Evolutionary conservation across 2,329 filamentous ascomycete species (phyloP).

Genomic region (Aspergillus jensenii): DNA sequence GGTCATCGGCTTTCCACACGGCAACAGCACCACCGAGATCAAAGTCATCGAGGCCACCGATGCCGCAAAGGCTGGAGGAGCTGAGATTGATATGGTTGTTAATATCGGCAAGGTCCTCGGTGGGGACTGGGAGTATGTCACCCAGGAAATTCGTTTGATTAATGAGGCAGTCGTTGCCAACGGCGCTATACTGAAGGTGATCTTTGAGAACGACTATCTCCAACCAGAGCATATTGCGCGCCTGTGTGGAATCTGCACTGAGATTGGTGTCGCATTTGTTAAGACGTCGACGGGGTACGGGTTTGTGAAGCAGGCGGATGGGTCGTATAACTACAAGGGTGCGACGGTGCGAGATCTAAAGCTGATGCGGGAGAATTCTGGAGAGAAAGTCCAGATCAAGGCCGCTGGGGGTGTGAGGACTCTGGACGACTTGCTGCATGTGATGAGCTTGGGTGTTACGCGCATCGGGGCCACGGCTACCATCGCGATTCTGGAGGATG

Average conservation of each 20-base stretch:
- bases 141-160: constrained; percentile 24
- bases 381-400: constrained; percentile 54
- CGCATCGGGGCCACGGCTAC: constrained; percentile 24
- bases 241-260: no score
- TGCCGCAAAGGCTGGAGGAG: no score
- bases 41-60: constrained; percentile 42
- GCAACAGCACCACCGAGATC: constrained; percentile 54
- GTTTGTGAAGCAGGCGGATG: no score
- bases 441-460: constrained; percentile 55
- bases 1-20: constrained; percentile 63
- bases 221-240: constrained; percentile 48
- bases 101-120: no score
- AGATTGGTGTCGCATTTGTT: no score
- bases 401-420: constrained; percentile 59
- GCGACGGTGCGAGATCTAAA: constrained; percentile 41
- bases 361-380: constrained; percentile 53
- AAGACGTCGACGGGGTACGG: no score
- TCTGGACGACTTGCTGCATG: constrained; percentile 56
- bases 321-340: no score
- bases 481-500: no score
- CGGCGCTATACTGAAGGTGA: constrained; percentile 57
- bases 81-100: no score
- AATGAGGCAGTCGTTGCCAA: constrained; percentile 49
- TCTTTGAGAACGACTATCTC: constrained; percentile 63
- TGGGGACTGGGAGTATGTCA: no score